Conservation (phyloP, 2,329 filamentous ascomycete genomes). For the Diaporthe sp. region DNA sequence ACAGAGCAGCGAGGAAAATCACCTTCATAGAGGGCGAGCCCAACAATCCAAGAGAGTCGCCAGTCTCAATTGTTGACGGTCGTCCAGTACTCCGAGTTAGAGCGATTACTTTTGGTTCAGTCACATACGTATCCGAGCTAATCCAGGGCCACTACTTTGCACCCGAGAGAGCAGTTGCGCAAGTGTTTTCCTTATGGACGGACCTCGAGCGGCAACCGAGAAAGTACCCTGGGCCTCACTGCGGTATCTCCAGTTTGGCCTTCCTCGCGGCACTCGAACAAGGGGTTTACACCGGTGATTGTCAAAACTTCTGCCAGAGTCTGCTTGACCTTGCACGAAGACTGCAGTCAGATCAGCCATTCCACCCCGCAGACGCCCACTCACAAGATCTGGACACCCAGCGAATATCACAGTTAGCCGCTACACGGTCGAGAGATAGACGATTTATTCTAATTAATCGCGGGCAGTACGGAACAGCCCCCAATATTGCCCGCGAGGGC, state of each 20-base stretch:
- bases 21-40: neutral
- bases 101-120: neutral
- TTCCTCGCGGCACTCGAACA: neutral
- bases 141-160: rapidly evolving
- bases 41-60: neutral
- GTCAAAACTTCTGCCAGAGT: neutral
- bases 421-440: rapidly evolving
- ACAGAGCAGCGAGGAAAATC: neutral
- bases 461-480: conserved; percentile 46
- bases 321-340: neutral
- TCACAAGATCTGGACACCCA: neutral
- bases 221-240: neutral
- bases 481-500: neutral
- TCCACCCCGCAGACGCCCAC: neutral
- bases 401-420: neutral
- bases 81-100: neutral
- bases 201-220: neutral
- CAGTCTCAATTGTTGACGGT: neutral
- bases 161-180: neutral
- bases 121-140: conserved; percentile 4
- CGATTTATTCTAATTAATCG: conserved; percentile 4
- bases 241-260: neutral
- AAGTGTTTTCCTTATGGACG: conserved; percentile 13
- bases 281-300: no score
- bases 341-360: conserved; percentile 3